A percentile compares a stretch with the other conserved stretches of the same genome.
phyloP scores from a whole-genome alignment of 1,284 basidiomycete species.

The Rugosomyces carneus region DNA sequence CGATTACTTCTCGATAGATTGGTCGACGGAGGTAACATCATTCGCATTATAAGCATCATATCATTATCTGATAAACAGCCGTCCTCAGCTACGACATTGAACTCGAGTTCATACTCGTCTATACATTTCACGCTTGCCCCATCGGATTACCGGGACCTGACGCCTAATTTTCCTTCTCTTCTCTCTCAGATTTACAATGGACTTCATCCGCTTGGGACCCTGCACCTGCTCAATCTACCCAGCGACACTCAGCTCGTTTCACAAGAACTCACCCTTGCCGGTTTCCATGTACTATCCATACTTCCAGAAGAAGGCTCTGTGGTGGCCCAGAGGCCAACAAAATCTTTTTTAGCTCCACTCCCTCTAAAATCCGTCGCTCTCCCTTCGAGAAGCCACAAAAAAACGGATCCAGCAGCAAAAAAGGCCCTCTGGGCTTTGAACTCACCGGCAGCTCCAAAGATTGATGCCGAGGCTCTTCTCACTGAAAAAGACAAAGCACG shows the following conservation, averaged over 20 bases:
- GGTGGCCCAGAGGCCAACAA: conserved; percentile 62
- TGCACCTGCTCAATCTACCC: conserved; percentile 56
- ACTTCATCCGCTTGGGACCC: conserved; percentile 58
- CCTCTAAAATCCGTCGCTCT: conserved; percentile 32
- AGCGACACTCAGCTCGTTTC: conserved; percentile 38
- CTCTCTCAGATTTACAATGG: conserved; percentile 53
- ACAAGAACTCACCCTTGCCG: conserved; percentile 53
- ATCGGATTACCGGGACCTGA: conserved; percentile 54
- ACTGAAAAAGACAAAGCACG: conserved; percentile 68
- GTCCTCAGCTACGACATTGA: conserved; percentile 49
- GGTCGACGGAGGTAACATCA: conserved; percentile 60
- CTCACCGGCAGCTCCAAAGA: conserved; percentile 53
- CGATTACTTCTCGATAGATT: conserved; percentile 72
- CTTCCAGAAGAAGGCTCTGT: conserved; percentile 35
- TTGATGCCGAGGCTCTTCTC: conserved; percentile 73
- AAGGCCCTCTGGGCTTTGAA: conserved; percentile 76
- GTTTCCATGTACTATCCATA: conserved; percentile 52
- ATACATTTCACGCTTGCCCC: conserved; percentile 58
- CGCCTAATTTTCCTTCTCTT: conserved; percentile 46
- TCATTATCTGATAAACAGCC: conserved; percentile 12
- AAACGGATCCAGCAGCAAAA: conserved; percentile 60
- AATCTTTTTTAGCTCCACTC: conserved; percentile 29
- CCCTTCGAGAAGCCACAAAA: conserved; percentile 46
- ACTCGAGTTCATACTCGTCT: conserved; percentile 52
- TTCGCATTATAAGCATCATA: conserved; percentile 1